phyloP scores from a whole-genome alignment of 2,329 filamentous ascomycete species.

The Erysiphe pulchra region DNA sequence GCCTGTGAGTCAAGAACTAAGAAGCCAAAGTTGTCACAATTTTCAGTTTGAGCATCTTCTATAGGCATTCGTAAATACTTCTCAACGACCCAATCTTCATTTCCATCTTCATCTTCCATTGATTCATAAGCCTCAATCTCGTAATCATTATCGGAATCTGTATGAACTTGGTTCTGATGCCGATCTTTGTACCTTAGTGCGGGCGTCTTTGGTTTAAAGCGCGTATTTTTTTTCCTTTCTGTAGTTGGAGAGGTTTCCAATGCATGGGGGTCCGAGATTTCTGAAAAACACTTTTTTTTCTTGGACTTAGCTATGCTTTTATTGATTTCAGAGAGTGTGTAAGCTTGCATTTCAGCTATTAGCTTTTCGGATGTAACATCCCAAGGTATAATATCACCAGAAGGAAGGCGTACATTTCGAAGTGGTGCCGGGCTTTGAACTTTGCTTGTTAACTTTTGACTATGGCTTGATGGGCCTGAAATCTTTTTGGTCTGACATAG shows the following conservation, averaged over 20 bases:
- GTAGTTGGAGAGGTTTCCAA: not conserved
- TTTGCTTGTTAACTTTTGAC: conserved; percentile 1
- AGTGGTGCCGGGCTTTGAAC: conserved; percentile 1
- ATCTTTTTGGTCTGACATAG: conserved; percentile 8
- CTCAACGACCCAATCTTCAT: conserved; percentile 36
- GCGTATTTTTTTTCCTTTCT: conserved; percentile 10
- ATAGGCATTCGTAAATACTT: conserved; percentile 37
- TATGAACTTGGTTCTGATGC: conserved; percentile 19
- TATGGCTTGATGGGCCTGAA: conserved; percentile 6
- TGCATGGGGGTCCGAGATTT: not conserved
- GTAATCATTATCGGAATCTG: conserved; percentile 7
- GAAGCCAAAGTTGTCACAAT: conserved; percentile 21
- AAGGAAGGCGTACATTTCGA: conserved; percentile 13
- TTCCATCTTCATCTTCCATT: conserved; percentile 20
- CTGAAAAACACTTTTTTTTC: conserved; percentile 1
- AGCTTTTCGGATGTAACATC: conserved; percentile 17
- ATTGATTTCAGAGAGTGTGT: conserved; percentile 30
- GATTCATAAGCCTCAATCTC: conserved; percentile 15
- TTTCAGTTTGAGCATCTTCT: conserved; percentile 19
- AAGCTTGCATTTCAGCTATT: conserved; percentile 29
- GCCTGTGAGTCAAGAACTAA: conserved; percentile 12
- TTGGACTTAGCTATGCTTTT: conserved; percentile 8
- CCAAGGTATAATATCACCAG: conserved; percentile 16
- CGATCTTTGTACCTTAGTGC: conserved; percentile 28
- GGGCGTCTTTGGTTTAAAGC: conserved; percentile 29